Evolutionary conservation across 2,329 filamentous ascomycete genomes (phyloP).

Genomic region (Fusarium beomiforme): DNA sequence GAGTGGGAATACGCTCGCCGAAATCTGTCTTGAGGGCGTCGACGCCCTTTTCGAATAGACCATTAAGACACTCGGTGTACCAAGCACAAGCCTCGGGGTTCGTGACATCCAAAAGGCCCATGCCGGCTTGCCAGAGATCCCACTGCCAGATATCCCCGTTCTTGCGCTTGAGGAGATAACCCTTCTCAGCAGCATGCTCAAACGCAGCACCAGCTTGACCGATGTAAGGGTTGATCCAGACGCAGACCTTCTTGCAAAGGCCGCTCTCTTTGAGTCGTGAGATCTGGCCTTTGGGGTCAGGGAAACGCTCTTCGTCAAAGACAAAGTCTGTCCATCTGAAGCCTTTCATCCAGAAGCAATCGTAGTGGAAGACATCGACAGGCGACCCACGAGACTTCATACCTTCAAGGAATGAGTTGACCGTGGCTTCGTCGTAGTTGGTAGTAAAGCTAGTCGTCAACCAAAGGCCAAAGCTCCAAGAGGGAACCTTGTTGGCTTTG

Average conservation of each 20-base stretch:
- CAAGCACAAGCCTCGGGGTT: slow-evolving; percentile 74
- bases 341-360: slow-evolving; percentile 81
- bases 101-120: slow-evolving; percentile 79
- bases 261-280: slow-evolving; percentile 70
- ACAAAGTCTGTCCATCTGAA: slow-evolving; percentile 81
- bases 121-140: slow-evolving; percentile 81
- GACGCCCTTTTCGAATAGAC: slow-evolving; percentile 74
- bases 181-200: slow-evolving; percentile 69
- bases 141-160: slow-evolving; percentile 79
- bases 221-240: slow-evolving; percentile 82
- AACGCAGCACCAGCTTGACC: slow-evolving; percentile 76
- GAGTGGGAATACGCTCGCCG: slow-evolving; percentile 75
- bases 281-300: slow-evolving; percentile 73
- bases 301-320: slow-evolving; percentile 75
- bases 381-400: slow-evolving; percentile 73
- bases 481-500: slow-evolving; percentile 69
- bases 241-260: slow-evolving; percentile 71
- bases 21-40: slow-evolving; percentile 82
- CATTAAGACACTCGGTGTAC: slow-evolving; percentile 70
- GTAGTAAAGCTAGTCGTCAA: slow-evolving; percentile 81
- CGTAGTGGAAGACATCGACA: slow-evolving; percentile 79
- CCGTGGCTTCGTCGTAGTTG: slow-evolving; percentile 75
- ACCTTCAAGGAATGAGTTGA: slow-evolving; percentile 73
- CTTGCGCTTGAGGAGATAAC: slow-evolving; percentile 75
- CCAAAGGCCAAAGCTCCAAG: slow-evolving; percentile 82